Evolutionary conservation across 1,284 basidiomycete species (phyloP), one percentile per base, ranked within the genome.

Genomic region (Ceratobasidium sp.): DNA sequence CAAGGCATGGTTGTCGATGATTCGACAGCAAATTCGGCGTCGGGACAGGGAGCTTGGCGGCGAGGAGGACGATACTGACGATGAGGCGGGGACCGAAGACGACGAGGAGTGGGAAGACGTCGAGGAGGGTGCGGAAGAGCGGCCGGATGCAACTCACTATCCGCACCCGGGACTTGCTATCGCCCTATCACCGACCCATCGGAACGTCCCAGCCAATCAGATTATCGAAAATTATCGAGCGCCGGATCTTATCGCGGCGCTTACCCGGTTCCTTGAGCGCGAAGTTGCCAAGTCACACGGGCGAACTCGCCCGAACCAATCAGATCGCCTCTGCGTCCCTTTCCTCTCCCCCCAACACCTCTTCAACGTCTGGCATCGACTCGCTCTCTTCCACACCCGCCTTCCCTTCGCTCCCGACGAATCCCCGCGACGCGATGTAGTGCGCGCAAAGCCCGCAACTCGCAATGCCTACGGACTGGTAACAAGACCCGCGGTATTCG

Each of bases 391-490:
- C 43, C 66, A 70, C n/a, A 0, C 1, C 1, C 54, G 30, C 4
- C 55, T 57, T 21, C 43, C 43, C 13, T 70, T 70, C n/a, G 52
- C 66, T 9, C 66, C 66, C 30, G 9, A 30, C 44, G 66, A 70
- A 13, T 26, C 52, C 8, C 35, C 26, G 7, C 41, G 44, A 2
- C 66, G 54, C 1, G 66, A 70, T 57, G 66, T 70, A 28, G 66
- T 70, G 43, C 66, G 43, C 18, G 54, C 50, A 7, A 57, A 38
- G 35, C 55, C 55, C 18, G 32, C 32, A 8, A 57, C n/a, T 4
- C 30, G 30, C 7, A 16, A 35, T 28, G 26, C 54, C 16, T 35
- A 16, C 8, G 54, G 54, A 38, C 50, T 7, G 54, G 28, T 35
- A n/a, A 35, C 1, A 5, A 2, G 54, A 1, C 54, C 30, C 8